Evolutionary conservation across 1,139 yeast genomes (phyloP), one percentile per base, ranked within the genome.

Genomic region (Geotrichum histeridarum): DNA sequence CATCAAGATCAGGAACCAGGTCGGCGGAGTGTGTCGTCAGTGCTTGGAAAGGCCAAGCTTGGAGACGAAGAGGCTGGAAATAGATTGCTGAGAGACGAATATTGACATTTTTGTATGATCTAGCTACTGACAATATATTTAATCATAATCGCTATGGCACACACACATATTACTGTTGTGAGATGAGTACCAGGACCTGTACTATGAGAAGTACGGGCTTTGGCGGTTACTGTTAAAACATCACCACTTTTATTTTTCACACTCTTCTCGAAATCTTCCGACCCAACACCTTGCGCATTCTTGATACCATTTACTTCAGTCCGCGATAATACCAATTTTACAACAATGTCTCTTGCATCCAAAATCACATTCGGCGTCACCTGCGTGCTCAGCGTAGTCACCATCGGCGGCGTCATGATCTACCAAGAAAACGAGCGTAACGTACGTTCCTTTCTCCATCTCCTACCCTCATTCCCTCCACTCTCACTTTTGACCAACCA

Each of bases 351-450:
- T 38, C 78, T 83, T 42, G 84, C 87, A 2, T 81, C 90, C 49
- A 85, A 84, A 69, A 71, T 83, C 48, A 85, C 93, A 7, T 77
- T 86, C 57, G 89, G 79, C 0, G 62, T 77, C 8, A 75, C 88
- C n/a, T 75, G 82, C 45, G 65, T 76, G 4, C 71, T 79, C 51
- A 85, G 90, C 7, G 78, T 74, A 0, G 77, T 77, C 2, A 76
- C 89, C 0, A 82, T 86, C 42, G 70, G 78, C 6, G 84, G 83
- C 67, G 89, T 86, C 54, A 87, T 84, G 70, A 75, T 75, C 59
- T 78, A 84, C 51, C 95, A 86, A 67, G 77, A 76, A 39, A 70
- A 78, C 56, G 94, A 86, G 68, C 76, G 89, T 60, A 80, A 77
- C 6, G 67, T 64, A 56, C 42, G 67, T 53, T 12, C 11, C 30